Evolutionary conservation across 2,329 filamentous ascomycete species (phyloP), one percentile per base, ranked within the genome.

Genomic region (Endothia cerciana): DNA sequence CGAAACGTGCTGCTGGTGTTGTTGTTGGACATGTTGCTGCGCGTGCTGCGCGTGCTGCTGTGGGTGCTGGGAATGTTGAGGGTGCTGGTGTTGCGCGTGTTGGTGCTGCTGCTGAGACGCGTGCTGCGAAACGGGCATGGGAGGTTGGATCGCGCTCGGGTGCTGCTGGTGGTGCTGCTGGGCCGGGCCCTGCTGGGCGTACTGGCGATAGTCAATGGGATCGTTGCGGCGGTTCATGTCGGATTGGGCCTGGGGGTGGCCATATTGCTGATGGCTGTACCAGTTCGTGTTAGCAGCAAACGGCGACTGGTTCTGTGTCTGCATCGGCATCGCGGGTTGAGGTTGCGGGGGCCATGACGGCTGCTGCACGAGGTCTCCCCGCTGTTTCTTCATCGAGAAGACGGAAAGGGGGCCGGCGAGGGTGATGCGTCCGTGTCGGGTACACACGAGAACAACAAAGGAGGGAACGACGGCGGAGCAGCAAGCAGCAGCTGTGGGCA

Each of bases 241-340:
- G 19, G 60, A n/a, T 41, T 65, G 63, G 11, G 63, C 60, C 53
- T 68, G 66, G 45, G 67, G 70, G 55, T 73, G 74, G 74, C 82
- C 82, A 72, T 85, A 85, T 63, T 80, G 74, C 72, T 86, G 82
- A 45, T 77, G 68, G 72, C 81, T 82, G 71, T 75, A 78, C 76
- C 74, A 78, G 68, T 71, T 66, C 66, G 64, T 28, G 66, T 74
- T 70, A 73, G 80, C 78, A 81, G 77, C 72, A 71, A 74, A 73
- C 8, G 71, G 66, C 61, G 71, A 73, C 53, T 72, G 71, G 64
- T 71, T 67, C 55, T 67, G 69, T 43, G 70, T 70, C 64, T 71
- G 69, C 53, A 73, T 68, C 65, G 74, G 69, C 71, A 74, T 73
- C 65, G 72, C 67, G 61, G 72, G 51, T 68, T 71, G 65, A 65